A percentile compares a stretch with the other conserved stretches of the same genome.
phyloP scores from a whole-genome alignment of 2,329 filamentous ascomycete genomes.

The Scedosporium aurantiacum region DNA sequence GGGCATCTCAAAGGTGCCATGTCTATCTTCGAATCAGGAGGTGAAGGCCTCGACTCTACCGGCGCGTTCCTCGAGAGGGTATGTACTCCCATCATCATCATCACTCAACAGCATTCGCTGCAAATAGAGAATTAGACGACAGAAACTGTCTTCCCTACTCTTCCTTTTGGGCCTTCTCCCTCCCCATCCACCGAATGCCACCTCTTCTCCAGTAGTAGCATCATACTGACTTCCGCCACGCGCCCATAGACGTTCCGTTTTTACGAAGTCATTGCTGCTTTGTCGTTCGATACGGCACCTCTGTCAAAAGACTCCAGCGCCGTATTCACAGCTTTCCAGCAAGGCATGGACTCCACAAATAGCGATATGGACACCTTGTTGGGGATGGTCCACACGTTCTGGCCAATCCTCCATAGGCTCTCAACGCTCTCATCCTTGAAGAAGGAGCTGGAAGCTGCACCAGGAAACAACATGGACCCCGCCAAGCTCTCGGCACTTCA shows the following conservation, averaged over 20 bases:
- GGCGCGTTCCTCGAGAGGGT: constrained; percentile 49
- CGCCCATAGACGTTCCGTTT: constrained; percentile 50
- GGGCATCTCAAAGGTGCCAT: constrained; percentile 51
- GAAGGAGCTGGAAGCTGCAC: constrained; percentile 35
- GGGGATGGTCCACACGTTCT: constrained; percentile 50
- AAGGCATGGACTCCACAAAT: constrained; percentile 8
- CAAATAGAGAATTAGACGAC: too few relatives aligned
- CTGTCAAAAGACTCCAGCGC: constrained; percentile 38
- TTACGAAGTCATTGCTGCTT: constrained; percentile 53
- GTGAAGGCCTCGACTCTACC: constrained; percentile 35
- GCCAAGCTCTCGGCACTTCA: constrained; percentile 36
- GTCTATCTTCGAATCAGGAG: constrained; percentile 40
- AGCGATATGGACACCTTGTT: constrained; percentile 46
- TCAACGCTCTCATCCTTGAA: constrained; percentile 44
- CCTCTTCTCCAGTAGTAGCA: too few relatives aligned
- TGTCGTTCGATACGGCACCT: constrained; percentile 49
- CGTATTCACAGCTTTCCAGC: constrained; percentile 30
- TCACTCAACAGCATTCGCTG: too few relatives aligned
- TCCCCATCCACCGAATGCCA: not conserved
- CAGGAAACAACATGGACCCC: constrained; percentile 23
- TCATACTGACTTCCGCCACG: constrained; percentile 13
- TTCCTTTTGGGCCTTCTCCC: too few relatives aligned
- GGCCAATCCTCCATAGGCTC: constrained; percentile 52
- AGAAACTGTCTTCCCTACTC: too few relatives aligned
- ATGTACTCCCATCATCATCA: constrained; percentile 11